Evolutionary conservation across 805 yeast genomes (phyloP).

Genomic region (Candida awuae): DNA sequence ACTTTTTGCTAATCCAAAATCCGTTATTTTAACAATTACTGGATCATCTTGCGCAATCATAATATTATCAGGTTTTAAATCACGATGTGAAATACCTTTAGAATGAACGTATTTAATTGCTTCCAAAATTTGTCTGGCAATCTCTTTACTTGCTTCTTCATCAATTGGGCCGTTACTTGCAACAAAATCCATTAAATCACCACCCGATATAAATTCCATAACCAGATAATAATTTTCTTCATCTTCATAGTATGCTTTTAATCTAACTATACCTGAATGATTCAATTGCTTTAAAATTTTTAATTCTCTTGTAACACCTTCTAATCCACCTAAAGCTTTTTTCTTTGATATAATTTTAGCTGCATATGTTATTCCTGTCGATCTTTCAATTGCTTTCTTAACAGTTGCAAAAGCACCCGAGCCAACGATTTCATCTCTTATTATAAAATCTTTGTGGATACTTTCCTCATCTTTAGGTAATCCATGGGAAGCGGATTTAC

Average conservation of each 20-base stretch:
- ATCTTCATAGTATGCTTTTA: conserved; percentile 84
- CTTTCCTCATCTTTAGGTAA: conserved; percentile 17
- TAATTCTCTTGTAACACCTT: conserved; percentile 81
- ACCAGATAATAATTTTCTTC: conserved; percentile 72
- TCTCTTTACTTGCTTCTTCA: conserved; percentile 83
- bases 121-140: conserved; percentile 71
- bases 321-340: conserved; percentile 66
- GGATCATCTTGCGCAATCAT: conserved; percentile 88
- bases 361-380: conserved; percentile 80
- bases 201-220: conserved; percentile 95
- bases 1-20: conserved; percentile 91
- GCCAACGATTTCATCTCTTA: conserved; percentile 81
- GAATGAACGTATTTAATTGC: conserved; percentile 86
- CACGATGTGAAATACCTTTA: conserved; percentile 91
- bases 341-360: conserved; percentile 83
- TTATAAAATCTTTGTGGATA: conserved; percentile 46
- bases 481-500: conserved; percentile 3
- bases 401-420: conserved; percentile 99
- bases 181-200: conserved; percentile 96
- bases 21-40: conserved; percentile 85
- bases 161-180: conserved; percentile 88
- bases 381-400: conserved; percentile 78
- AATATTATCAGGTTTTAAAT: conserved; percentile 92
- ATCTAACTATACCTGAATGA: conserved; percentile 77
- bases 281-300: conserved; percentile 68